A percentile compares a stretch with the other conserved stretches of the same genome.
Evolutionary conservation across 1,139 yeast genomes (phyloP).

Genomic region (Debaryomycetaceae sp.): DNA sequence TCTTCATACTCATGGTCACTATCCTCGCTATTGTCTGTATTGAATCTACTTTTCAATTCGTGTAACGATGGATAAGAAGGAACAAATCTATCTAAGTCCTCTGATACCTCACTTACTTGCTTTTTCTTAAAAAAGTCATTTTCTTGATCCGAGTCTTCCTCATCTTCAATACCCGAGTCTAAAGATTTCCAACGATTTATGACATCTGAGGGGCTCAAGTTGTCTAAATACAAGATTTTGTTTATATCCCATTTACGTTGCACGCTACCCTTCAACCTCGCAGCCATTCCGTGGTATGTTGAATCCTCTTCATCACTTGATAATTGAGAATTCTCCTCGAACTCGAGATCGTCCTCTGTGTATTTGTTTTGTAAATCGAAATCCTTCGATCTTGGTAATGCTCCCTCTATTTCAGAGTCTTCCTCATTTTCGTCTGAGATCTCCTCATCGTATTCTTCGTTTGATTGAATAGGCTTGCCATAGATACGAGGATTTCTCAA

Average conservation of each 20-base stretch:
- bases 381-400: slow-evolving; percentile 40
- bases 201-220: slow-evolving; percentile 72
- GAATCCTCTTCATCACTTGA: slow-evolving; percentile 40
- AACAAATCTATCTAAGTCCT: slow-evolving; percentile 29
- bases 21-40: slow-evolving; percentile 22
- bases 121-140: slow-evolving; percentile 62
- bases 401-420: slow-evolving; percentile 28
- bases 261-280: slow-evolving; percentile 38
- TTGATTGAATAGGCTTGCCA: slow-evolving; percentile 51
- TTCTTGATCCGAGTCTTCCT: slow-evolving; percentile 52
- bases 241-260: slow-evolving; percentile 71
- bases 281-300: slow-evolving; percentile 43
- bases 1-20: slow-evolving; percentile 37
- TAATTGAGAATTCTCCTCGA: slow-evolving; percentile 43
- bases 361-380: slow-evolving; percentile 46
- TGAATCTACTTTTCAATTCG: slow-evolving; percentile 53
- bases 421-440: slow-evolving; percentile 31
- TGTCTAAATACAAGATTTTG: slow-evolving; percentile 74
- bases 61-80: slow-evolving; percentile 48
- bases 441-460: slow-evolving; percentile 44
- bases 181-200: slow-evolving; percentile 68
- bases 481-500: slow-evolving; percentile 60
- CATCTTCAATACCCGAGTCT: slow-evolving; percentile 41
- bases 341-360: slow-evolving; percentile 49
- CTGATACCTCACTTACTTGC: slow-evolving; percentile 21